A percentile compares a stretch with the other conserved stretches of the same genome.
phyloP scores from a whole-genome alignment of 768 basidiomycete species.

The Roridomyces roridus region DNA sequence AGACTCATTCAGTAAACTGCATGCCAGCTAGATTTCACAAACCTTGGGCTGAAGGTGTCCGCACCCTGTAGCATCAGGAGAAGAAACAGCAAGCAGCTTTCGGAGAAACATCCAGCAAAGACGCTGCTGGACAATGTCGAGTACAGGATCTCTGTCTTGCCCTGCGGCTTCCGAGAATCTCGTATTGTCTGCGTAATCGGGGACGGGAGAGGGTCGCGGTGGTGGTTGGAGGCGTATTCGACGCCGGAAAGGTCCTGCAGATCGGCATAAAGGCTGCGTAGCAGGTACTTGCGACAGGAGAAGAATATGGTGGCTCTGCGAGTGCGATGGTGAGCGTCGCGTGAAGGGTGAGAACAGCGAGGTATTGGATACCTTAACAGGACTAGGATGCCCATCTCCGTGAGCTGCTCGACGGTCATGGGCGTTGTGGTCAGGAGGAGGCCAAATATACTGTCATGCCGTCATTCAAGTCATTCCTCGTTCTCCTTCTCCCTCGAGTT shows the following conservation, averaged over 20 bases:
- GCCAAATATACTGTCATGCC: too few species aligned
- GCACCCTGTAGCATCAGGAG: conserved; percentile 77
- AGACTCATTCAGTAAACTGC: background rate
- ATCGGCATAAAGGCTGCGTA: conserved; percentile 64
- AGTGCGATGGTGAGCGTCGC: too few species aligned
- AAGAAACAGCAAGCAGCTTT: conserved; percentile 74
- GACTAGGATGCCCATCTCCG: too few species aligned
- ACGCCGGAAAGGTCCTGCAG: conserved; percentile 51
- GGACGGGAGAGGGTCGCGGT: conserved; percentile 30
- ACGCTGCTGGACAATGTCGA: conserved; percentile 60
- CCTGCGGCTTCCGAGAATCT: conserved; percentile 10
- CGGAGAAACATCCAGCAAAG: conserved; percentile 77
- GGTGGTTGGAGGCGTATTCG: background rate
- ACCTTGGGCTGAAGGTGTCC: conserved; percentile 60
- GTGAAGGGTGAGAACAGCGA: too few species aligned
- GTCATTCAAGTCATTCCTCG: too few species aligned
- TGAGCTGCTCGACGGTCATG: too few species aligned
- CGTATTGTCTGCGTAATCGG: conserved; percentile 26
- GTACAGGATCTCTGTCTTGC: conserved; percentile 45
- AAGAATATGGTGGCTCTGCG: conserved; percentile 58
- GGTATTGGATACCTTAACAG: too few species aligned
- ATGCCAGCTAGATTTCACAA: conserved; percentile 31
- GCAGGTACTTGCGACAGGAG: conserved; percentile 64
- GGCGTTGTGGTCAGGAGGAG: too few species aligned
- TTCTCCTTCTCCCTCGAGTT: too few species aligned